A percentile compares a stretch with the other conserved stretches of the same genome.
phyloP scores from a whole-genome alignment of 441 rosid genomes.

The Bruguiera hainesii region DNA sequence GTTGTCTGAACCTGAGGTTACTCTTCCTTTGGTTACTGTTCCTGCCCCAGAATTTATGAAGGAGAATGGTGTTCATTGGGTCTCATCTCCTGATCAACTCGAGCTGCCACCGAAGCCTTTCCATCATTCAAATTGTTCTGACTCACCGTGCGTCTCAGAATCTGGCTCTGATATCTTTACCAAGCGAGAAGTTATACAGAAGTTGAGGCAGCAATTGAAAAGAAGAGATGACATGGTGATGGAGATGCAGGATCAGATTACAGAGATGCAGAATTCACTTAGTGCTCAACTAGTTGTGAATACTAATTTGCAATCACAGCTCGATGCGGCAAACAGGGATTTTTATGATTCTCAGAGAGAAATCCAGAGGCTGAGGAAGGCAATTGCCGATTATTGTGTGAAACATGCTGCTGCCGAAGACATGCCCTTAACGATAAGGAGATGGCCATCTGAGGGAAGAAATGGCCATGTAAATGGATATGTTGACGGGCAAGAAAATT shows the following conservation, averaged over 20 bases:
- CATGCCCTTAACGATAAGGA: slow-evolving; percentile 36
- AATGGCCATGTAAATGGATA: slow-evolving; percentile 65
- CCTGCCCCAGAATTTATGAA: slow-evolving; percentile 54
- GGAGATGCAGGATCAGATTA: slow-evolving; percentile 95
- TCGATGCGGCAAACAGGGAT: slow-evolving; percentile 72
- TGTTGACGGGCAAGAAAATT: slow-evolving; percentile 38
- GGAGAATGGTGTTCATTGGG: slow-evolving; percentile 80
- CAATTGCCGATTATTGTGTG: slow-evolving; percentile 76
- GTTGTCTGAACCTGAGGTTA: slow-evolving; percentile 44
- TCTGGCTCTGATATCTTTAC: slow-evolving; percentile 92
- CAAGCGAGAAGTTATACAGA: slow-evolving; percentile 92
- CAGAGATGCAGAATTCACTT: slow-evolving; percentile 69
- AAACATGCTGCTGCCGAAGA: slow-evolving; percentile 39
- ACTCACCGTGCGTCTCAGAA: slow-evolving; percentile 95
- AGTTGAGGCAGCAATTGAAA: slow-evolving; percentile 92
- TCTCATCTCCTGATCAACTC: slow-evolving; percentile 79
- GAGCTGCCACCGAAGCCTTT: slow-evolving; percentile 86
- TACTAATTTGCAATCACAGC: slow-evolving; percentile 65
- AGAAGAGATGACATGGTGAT: slow-evolving; percentile 92
- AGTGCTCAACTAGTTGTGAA: slow-evolving; percentile 63
- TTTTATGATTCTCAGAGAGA: slow-evolving; percentile 80
- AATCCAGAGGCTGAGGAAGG: slow-evolving; percentile 83
- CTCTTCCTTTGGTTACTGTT: slow-evolving; percentile 74
- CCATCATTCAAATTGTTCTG: slow-evolving; percentile 85
- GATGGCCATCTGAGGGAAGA: slow-evolving; percentile 49